Conservation (phyloP, 1,284 basidiomycete species). For the Microbotryum saponariae region DNA sequence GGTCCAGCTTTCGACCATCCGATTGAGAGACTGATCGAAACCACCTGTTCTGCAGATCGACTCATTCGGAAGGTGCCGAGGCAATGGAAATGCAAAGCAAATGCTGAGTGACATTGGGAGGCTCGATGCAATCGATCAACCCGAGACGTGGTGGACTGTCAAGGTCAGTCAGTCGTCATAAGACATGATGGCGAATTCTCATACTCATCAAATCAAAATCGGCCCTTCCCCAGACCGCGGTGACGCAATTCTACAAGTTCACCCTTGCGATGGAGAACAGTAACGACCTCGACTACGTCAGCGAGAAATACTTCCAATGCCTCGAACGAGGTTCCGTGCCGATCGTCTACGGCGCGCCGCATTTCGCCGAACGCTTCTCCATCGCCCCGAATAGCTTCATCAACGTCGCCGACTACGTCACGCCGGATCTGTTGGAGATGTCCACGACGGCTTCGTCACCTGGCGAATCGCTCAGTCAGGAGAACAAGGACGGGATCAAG, state of each 20-base stretch:
- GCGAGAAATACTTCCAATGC: constrained; percentile 19
- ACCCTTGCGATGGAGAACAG: constrained; percentile 22
- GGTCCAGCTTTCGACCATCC: neutral
- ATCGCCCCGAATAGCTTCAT: constrained; percentile 18
- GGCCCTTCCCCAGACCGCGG: constrained; percentile 10
- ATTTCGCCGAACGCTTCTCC: constrained; percentile 7
- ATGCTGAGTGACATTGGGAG: constrained; percentile 8
- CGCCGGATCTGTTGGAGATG: neutral
- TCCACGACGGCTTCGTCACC: neutral
- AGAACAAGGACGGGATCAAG: constrained; percentile 8
- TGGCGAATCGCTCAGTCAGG: constrained; percentile 2
- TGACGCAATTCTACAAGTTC: constrained; percentile 16
- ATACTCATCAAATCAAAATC: neutral
- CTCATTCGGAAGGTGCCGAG: constrained; percentile 18
- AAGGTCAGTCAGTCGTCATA: constrained; percentile 11
- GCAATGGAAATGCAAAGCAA: constrained; percentile 12
- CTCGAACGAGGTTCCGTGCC: constrained; percentile 21
- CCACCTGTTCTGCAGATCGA: constrained; percentile 4
- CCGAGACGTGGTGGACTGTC: constrained; percentile 17
- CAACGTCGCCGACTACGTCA: constrained; percentile 22
- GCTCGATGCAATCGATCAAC: constrained; percentile 4
- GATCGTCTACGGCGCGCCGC: constrained; percentile 21
- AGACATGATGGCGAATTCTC: neutral
- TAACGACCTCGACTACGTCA: constrained; percentile 22
- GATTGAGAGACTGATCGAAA: neutral